phyloP scores from a whole-genome alignment of 2,329 filamentous ascomycete species.

The Epicoccum nigrum region DNA sequence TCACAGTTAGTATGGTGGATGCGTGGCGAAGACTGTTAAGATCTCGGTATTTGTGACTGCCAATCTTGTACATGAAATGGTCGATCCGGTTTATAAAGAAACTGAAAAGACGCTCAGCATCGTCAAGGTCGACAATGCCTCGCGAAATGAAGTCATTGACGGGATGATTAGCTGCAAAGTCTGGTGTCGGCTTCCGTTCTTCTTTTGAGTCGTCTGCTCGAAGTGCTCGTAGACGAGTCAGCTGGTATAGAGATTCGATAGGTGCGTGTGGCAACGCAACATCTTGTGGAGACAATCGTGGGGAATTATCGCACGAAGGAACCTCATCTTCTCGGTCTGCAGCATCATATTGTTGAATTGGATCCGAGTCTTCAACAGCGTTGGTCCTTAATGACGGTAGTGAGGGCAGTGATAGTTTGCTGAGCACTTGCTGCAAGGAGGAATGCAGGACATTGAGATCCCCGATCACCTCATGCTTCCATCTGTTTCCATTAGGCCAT shows the following conservation, averaged over 20 bases:
- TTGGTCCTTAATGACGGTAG: constrained; percentile 45
- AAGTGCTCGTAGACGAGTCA: constrained; percentile 50
- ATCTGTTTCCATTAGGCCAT: constrained; percentile 19
- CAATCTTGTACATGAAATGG: constrained; percentile 56
- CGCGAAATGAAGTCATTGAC: constrained; percentile 57
- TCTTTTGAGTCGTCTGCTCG: constrained; percentile 50
- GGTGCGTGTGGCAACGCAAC: constrained; percentile 43
- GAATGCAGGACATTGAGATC: constrained; percentile 42
- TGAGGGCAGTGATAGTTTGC: constrained; percentile 47
- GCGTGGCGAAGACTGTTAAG: constrained; percentile 57
- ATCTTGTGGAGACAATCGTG: constrained; percentile 34
- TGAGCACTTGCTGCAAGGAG: constrained; percentile 51
- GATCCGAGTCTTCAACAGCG: constrained; percentile 16
- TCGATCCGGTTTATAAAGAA: constrained; percentile 54
- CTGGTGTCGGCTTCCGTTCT: constrained; percentile 29
- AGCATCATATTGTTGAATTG: constrained; percentile 38
- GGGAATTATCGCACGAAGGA: constrained; percentile 41
- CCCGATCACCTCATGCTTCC: constrained; percentile 31
- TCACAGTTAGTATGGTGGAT: constrained; percentile 62
- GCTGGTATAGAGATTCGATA: constrained; percentile 58
- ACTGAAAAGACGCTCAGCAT: constrained; percentile 51
- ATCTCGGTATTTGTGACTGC: constrained; percentile 53
- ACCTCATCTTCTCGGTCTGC: constrained; percentile 46
- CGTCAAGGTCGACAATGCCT: constrained; percentile 53
- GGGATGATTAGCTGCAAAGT: constrained; percentile 16